Evolutionary conservation across 164 flowering plant genomes (phyloP).

Genomic region (Berberis thunbergii): DNA sequence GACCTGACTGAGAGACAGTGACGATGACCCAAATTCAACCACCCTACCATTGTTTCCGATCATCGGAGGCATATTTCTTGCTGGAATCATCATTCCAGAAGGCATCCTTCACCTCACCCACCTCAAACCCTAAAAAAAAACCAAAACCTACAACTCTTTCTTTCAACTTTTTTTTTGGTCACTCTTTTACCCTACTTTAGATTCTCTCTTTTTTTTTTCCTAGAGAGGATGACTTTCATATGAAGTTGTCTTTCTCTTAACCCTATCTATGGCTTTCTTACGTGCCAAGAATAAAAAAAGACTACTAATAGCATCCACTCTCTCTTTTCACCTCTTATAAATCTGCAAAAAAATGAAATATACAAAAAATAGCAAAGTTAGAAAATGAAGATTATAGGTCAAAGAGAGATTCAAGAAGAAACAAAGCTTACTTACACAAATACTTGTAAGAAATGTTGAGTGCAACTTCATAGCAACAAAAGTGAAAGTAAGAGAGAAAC

Average conservation of each 20-base stretch:
- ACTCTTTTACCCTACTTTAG: not conserved
- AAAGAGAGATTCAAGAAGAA: not conserved
- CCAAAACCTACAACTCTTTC: not conserved
- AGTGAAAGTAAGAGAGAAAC: no score
- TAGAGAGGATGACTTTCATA: not conserved
- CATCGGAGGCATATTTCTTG: conserved; percentile 28
- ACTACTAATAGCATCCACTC: not conserved
- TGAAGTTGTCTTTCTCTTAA: not conserved
- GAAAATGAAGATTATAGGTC: no score
- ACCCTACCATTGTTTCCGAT: conserved; percentile 17
- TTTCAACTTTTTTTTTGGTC: not conserved
- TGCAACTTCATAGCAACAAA: no score
- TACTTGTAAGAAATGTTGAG: no score
- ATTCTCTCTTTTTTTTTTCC: not conserved
- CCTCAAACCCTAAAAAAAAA: not conserved
- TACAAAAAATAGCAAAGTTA: not conserved
- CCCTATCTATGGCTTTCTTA: not conserved
- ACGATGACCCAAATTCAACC: conserved; percentile 26
- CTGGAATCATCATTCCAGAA: conserved; percentile 30
- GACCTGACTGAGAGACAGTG: conserved; percentile 36
- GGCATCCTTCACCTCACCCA: conserved; percentile 21
- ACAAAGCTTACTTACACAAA: no score
- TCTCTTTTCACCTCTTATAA: conserved; percentile 4
- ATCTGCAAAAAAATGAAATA: not conserved
- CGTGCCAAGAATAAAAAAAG: not conserved